Percentiles rank a stretch among this genome's conserved stretches.
Evolutionary conservation across 2,329 filamentous ascomycete species (phyloP).

Genomic region (Neonectria ditissima): DNA sequence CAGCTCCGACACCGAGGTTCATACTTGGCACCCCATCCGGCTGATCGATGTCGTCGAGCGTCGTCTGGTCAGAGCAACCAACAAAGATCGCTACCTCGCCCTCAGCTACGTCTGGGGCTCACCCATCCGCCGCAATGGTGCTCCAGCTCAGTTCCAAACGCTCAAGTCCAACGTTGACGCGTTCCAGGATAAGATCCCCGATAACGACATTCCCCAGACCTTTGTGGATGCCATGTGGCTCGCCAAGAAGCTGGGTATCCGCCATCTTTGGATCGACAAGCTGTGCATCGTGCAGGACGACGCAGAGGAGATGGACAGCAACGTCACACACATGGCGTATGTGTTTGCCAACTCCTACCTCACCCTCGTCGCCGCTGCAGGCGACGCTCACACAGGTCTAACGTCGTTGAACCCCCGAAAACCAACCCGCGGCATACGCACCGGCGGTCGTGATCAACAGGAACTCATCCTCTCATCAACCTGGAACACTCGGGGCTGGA

Average conservation of each 20-base stretch:
- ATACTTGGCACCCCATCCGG: constrained; percentile 55
- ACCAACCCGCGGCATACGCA: constrained; percentile 40
- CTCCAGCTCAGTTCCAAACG: constrained; percentile 48
- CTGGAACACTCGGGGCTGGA: constrained; percentile 58
- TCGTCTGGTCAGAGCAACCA: constrained; percentile 53
- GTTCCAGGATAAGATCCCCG: constrained; percentile 51
- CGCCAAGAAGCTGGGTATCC: constrained; percentile 56
- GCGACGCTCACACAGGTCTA: constrained; percentile 54
- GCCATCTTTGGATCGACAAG: constrained; percentile 60
- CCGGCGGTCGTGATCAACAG: constrained; percentile 48
- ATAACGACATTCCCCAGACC: constrained; percentile 54
- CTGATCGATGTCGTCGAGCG: constrained; percentile 57
- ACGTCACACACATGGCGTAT: constrained; percentile 58
- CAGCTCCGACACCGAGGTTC: constrained; percentile 36
- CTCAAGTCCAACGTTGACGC: constrained; percentile 52
- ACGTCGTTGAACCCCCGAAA: constrained; percentile 52
- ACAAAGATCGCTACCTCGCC: constrained; percentile 56
- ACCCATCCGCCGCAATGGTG: constrained; percentile 41
- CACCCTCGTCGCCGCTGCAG: constrained; percentile 58
- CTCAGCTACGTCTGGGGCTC: constrained; percentile 60
- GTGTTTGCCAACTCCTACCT: constrained; percentile 60
- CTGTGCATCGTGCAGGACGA: constrained; percentile 61
- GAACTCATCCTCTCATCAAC: constrained; percentile 54
- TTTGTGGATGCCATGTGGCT: constrained; percentile 60
- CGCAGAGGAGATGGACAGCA: constrained; percentile 52